A percentile compares a stretch with the other conserved stretches of the same genome.
Conservation (phyloP, 163 green algal genomes). For the Dunaliella salina region DNA sequence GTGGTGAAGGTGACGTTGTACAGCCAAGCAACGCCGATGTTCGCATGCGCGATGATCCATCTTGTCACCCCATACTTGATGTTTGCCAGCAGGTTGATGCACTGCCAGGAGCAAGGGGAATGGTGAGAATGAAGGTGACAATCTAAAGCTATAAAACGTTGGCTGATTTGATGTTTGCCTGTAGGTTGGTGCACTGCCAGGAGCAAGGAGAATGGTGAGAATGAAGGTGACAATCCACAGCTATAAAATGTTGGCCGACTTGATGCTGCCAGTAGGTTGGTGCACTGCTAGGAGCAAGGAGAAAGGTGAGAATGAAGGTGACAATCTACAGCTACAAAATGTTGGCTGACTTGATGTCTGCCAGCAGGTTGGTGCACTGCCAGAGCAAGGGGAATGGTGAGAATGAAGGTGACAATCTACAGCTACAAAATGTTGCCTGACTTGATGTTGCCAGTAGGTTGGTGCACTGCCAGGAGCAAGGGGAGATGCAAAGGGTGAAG, state of each 20-base stretch:
- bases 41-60: conserved; percentile 63
- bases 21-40: conserved; percentile 69
- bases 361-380: conserved; percentile 58
- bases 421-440: no score
- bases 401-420: no score
- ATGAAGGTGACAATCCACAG: no score
- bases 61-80: conserved; percentile 75
- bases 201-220: no score
- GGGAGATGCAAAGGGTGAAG: no score
- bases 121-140: no score
- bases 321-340: no score
- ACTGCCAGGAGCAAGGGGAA: no score
- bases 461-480: conserved; percentile 64
- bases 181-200: conserved; percentile 54
- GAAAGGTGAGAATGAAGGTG: no score
- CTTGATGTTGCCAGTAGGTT: conserved; percentile 61
- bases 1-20: conserved; percentile 71
- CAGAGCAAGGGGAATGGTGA: no score
- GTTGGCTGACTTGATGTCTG: conserved; percentile 71
- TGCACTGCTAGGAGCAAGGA: conserved; percentile 49
- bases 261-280: conserved; percentile 60
- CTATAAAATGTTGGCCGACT: no score
- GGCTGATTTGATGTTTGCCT: conserved; percentile 69
- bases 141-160: no score
- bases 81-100: conserved; percentile 58